Evolutionary conservation across 495 filamentous ascomycete genomes (phyloP).

Genomic region (Penicillium alfredii): DNA sequence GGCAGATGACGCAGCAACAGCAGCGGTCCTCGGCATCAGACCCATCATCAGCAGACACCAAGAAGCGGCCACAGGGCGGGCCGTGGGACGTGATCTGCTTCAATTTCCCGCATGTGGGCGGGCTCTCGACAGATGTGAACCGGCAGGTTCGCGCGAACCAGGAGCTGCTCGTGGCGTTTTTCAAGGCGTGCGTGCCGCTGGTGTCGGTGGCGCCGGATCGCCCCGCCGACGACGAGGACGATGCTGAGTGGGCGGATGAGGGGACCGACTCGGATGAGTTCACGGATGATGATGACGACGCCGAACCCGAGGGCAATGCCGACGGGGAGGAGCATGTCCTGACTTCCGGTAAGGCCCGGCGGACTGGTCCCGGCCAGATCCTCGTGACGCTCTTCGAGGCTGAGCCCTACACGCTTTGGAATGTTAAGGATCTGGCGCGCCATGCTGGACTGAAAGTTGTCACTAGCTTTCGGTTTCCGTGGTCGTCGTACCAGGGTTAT

Average conservation of each 20-base stretch:
- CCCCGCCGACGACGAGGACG: conserved; percentile 20
- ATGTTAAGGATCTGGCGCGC: conserved; percentile 76
- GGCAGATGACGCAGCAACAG: conserved; percentile 14
- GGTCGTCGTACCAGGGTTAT: conserved; percentile 74
- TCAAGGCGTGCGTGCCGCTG: conserved; percentile 53
- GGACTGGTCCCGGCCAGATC: conserved; percentile 54
- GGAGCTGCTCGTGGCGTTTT: conserved; percentile 79
- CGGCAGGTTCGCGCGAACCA: conserved; percentile 91
- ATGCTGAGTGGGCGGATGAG: conserved; percentile 12
- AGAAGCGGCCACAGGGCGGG: conserved; percentile 25
- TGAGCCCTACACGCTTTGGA: conserved; percentile 92
- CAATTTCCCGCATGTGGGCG: conserved; percentile 96
- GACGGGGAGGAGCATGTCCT: conserved; percentile 12
- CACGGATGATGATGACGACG: conserved; percentile 15
- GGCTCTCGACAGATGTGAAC: conserved; percentile 86
- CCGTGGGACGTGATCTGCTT: conserved; percentile 75
- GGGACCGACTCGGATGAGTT: conserved; percentile 15
- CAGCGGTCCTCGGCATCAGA: no score
- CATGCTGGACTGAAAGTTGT: conserved; percentile 71
- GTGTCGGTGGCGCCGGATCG: conserved; percentile 35
- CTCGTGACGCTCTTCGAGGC: conserved; percentile 87
- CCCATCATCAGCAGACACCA: no score
- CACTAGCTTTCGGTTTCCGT: conserved; percentile 71
- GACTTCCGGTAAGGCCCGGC: conserved; percentile 14
- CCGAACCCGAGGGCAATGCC: conserved; percentile 11